phyloP scores from a whole-genome alignment of 225 moss, liverwort and hornwort species.

The Ulota crispa region DNA sequence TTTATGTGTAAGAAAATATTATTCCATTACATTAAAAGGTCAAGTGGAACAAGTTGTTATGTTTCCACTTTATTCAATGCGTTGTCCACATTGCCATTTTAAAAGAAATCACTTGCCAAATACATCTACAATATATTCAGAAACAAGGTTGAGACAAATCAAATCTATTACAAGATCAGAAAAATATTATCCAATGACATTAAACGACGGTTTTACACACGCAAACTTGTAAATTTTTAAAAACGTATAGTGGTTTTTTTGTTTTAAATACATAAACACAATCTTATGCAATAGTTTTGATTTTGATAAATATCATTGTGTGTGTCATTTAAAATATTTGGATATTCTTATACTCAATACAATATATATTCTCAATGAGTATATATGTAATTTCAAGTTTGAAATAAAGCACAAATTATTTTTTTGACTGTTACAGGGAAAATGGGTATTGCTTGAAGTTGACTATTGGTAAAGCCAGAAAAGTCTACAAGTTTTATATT shows the following conservation, averaged over 20 bases:
- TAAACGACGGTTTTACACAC: background rate
- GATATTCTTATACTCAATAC: too few species aligned
- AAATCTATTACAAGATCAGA: background rate
- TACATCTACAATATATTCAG: background rate
- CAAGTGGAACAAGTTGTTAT: background rate
- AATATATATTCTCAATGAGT: background rate
- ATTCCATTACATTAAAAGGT: background rate
- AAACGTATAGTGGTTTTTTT: background rate
- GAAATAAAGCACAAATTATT: fast-evolving
- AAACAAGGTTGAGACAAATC: background rate
- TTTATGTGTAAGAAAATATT: background rate
- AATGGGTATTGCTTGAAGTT: background rate
- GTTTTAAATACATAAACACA: background rate
- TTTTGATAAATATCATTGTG: too few species aligned
- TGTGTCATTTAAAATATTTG: too few species aligned
- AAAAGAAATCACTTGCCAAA: background rate
- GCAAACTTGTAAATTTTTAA: fast-evolving
- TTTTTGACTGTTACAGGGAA: background rate
- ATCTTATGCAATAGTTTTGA: too few species aligned
- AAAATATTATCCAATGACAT: background rate
- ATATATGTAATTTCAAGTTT: background rate
- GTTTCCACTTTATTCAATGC: background rate
- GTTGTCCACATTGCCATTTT: background rate
- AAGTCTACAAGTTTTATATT: background rate
- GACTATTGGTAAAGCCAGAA: background rate